Conservation (phyloP, 2,329 filamentous ascomycete genomes). For the Stemphylium vesicarium region DNA sequence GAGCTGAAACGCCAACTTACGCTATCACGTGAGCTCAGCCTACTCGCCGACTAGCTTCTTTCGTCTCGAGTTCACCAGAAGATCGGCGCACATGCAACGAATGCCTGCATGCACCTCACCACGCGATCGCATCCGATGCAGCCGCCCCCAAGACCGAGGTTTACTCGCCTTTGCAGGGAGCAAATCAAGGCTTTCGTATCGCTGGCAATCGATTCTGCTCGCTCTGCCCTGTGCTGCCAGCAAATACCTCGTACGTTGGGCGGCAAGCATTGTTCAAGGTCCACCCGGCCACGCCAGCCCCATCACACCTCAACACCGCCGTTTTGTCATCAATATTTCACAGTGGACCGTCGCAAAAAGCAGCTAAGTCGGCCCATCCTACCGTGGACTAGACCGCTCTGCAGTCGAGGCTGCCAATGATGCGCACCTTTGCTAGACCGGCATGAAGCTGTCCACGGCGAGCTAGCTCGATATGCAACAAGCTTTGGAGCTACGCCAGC, state of each 20-base stretch:
- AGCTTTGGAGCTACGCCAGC: slow-evolving; percentile 37
- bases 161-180: slow-evolving; percentile 19
- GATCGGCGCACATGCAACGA: slow-evolving; percentile 31
- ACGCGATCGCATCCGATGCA: slow-evolving; percentile 31
- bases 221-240: slow-evolving; percentile 21
- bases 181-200: slow-evolving; percentile 33
- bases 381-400: slow-evolving; percentile 7
- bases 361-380: slow-evolving; percentile 12
- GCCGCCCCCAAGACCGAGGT: slow-evolving; percentile 31
- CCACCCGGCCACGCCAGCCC: slow-evolving; percentile 22
- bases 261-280: slow-evolving; percentile 17
- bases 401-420: slow-evolving; percentile 21
- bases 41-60: slow-evolving; percentile 1
- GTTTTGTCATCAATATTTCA: slow-evolving; percentile 17
- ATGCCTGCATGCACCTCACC: slow-evolving; percentile 21
- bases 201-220: slow-evolving; percentile 11
- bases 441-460: slow-evolving; percentile 34
- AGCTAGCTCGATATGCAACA: slow-evolving; percentile 37
- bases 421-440: slow-evolving; percentile 26
- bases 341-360: slow-evolving; percentile 18
- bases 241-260: slow-evolving; percentile 16
- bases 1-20: slow-evolving; percentile 10
- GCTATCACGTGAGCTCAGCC: slow-evolving; percentile 7
- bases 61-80: slow-evolving; percentile 11
- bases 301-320: slow-evolving; percentile 34